Percentiles rank a stretch among this genome's conserved stretches.
Conservation (phyloP, 2,329 filamentous ascomycete species). For the Fusarium sp. region DNA sequence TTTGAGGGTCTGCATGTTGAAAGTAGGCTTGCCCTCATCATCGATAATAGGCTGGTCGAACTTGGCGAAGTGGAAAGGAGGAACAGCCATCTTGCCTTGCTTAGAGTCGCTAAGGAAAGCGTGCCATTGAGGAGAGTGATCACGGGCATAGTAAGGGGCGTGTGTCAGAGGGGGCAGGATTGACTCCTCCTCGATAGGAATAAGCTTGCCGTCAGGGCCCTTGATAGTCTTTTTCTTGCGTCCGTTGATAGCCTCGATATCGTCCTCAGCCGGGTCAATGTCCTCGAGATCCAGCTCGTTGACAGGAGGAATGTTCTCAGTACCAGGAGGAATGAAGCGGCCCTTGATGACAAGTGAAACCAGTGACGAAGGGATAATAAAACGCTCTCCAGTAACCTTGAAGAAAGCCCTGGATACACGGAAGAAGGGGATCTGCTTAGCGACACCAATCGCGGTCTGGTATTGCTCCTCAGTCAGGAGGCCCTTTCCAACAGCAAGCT, state of each 20-base stretch:
- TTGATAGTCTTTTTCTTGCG: constrained; percentile 76
- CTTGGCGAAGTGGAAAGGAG: constrained; percentile 91
- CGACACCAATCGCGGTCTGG: constrained; percentile 76
- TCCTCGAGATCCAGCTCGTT: constrained; percentile 87
- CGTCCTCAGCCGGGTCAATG: constrained; percentile 90
- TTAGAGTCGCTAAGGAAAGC: constrained; percentile 95
- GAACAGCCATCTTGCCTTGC: constrained; percentile 94
- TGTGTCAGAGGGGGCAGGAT: constrained; percentile 86
- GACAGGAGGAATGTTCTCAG: constrained; percentile 76
- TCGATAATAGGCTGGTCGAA: constrained; percentile 92
- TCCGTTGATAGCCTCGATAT: constrained; percentile 84
- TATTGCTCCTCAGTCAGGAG: constrained; percentile 83
- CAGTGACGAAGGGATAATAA: constrained; percentile 89
- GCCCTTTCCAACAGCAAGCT: constrained; percentile 73
- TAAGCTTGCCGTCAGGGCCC: constrained; percentile 65
- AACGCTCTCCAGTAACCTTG: constrained; percentile 95
- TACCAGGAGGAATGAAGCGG: constrained; percentile 89
- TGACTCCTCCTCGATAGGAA: constrained; percentile 68
- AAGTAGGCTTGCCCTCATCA: constrained; percentile 85
- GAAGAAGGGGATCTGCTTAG: constrained; percentile 84
- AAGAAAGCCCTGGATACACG: constrained; percentile 94
- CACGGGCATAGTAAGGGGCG: constrained; percentile 89
- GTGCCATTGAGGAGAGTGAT: constrained; percentile 91
- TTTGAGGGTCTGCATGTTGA: constrained; percentile 94
- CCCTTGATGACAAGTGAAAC: constrained; percentile 96